Conservation (phyloP, 2,329 filamentous ascomycete species). For the Akanthomyces dipterigenus region DNA sequence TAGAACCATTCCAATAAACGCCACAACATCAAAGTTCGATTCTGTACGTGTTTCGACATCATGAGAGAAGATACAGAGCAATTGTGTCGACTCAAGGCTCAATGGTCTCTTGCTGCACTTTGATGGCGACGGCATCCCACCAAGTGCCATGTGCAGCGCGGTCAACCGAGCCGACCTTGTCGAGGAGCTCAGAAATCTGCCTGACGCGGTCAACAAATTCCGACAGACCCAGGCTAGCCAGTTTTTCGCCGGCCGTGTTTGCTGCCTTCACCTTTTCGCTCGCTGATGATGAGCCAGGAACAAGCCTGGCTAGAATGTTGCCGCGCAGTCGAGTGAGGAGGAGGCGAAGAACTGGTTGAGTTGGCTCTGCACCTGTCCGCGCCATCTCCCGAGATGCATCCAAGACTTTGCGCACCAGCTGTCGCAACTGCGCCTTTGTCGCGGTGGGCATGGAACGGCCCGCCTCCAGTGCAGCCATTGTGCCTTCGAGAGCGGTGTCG, state of each 20-base stretch:
- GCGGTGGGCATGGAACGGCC: constrained; percentile 59
- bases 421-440: constrained; percentile 52
- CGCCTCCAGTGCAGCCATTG: constrained; percentile 56
- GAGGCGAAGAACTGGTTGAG: constrained; percentile 56
- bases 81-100: background rate
- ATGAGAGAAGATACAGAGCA: background rate
- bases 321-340: constrained; percentile 60
- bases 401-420: constrained; percentile 50
- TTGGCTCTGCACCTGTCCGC: constrained; percentile 33
- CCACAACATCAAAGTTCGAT: background rate
- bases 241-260: constrained; percentile 60
- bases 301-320: constrained; percentile 59
- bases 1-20: background rate
- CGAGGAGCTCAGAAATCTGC: constrained; percentile 62
- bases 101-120: constrained; percentile 40
- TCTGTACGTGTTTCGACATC: background rate
- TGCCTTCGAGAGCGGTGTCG: constrained; percentile 51
- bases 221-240: constrained; percentile 62
- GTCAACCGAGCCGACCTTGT: constrained; percentile 59
- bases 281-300: constrained; percentile 59
- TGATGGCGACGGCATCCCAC: constrained; percentile 62
- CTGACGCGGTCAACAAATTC: constrained; percentile 67
- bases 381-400: constrained; percentile 42
- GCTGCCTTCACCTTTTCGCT: constrained; percentile 65
- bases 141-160: constrained; percentile 59